These are phyloP conservation scores for Ogataea nakhonphanomensis DNA, from an alignment of 805 yeast species.

Conservation along the genomic window DNA sequence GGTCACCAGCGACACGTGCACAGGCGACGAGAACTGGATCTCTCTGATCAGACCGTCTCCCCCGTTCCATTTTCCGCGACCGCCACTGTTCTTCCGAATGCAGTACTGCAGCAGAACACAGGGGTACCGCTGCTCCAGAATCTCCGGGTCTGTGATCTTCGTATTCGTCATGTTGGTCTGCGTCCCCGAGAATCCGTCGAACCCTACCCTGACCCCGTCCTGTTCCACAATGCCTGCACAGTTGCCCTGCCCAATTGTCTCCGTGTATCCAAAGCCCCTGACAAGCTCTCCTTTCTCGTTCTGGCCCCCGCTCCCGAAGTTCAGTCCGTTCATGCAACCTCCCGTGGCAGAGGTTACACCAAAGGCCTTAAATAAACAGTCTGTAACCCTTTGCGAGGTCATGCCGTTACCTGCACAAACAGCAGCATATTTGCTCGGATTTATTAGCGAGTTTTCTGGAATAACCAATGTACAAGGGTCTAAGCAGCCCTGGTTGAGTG, in stretches of 20 bases:
- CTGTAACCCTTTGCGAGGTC: slow-evolving; percentile 86
- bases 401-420: slow-evolving; percentile 51
- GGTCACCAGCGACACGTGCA: slow-evolving; percentile 44
- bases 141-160: slow-evolving; percentile 51
- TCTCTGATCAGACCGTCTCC: slow-evolving; percentile 53
- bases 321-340: slow-evolving; percentile 85
- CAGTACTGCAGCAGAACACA: slow-evolving; percentile 44
- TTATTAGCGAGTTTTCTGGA: slow-evolving; percentile 34
- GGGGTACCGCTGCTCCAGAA: slow-evolving; percentile 51
- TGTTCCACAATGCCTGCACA: neutral
- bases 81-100: slow-evolving; percentile 46
- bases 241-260: slow-evolving; percentile 54
- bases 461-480: slow-evolving; percentile 30
- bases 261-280: slow-evolving; percentile 50
- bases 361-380: slow-evolving; percentile 77
- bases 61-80: slow-evolving; percentile 46
- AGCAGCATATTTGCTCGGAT: slow-evolving; percentile 45
- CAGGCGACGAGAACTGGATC: slow-evolving; percentile 40
- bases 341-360: slow-evolving; percentile 84
- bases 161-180: slow-evolving; percentile 39
- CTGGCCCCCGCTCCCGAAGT: slow-evolving; percentile 54
- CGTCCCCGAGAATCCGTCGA: slow-evolving; percentile 45
- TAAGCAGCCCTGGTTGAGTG: slow-evolving; percentile 53
- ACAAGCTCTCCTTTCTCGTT: slow-evolving; percentile 2
- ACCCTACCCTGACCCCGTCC: slow-evolving; percentile 36